Evolutionary conservation across 2,329 filamentous ascomycete genomes (phyloP).

Genomic region (Colletotrichum sp.): DNA sequence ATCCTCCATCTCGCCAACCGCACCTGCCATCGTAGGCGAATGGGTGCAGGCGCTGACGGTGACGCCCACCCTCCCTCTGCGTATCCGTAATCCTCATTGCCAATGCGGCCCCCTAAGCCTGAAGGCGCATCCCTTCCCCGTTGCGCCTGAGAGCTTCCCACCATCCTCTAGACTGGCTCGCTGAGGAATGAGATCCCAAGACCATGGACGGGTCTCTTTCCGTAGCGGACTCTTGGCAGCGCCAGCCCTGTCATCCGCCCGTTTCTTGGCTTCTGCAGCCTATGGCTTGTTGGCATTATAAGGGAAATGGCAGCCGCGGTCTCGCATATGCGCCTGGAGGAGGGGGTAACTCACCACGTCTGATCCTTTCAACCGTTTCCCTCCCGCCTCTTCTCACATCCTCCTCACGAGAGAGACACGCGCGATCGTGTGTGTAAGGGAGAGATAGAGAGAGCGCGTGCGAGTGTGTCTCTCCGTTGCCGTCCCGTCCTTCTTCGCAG

Average conservation of each 20-base stretch:
- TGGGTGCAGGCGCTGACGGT: neutral
- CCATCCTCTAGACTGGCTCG: neutral
- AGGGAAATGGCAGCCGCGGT: constrained; percentile 14
- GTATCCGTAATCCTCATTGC: neutral
- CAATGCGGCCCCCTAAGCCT: neutral
- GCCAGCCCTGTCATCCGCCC: constrained; percentile 16
- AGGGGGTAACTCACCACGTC: neutral
- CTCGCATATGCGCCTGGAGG: neutral
- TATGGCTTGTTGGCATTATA: constrained; percentile 8
- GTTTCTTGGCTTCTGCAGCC: constrained; percentile 5
- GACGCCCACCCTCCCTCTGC: neutral
- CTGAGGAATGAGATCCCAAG: constrained; percentile 10
- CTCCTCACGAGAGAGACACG: neutral
- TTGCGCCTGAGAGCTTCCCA: neutral
- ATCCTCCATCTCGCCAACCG: neutral
- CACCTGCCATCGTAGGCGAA: neutral
- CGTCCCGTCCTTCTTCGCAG: neutral
- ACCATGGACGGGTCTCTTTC: constrained; percentile 7
- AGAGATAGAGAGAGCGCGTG: neutral
- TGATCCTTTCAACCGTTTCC: neutral
- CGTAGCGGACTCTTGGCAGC: constrained; percentile 17
- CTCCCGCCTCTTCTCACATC: neutral
- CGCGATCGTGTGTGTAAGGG: neutral
- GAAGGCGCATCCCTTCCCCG: neutral
- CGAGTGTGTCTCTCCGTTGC: neutral